Conservation (phyloP, 164 flowering plant genomes). For the Berberis vulgaris region DNA sequence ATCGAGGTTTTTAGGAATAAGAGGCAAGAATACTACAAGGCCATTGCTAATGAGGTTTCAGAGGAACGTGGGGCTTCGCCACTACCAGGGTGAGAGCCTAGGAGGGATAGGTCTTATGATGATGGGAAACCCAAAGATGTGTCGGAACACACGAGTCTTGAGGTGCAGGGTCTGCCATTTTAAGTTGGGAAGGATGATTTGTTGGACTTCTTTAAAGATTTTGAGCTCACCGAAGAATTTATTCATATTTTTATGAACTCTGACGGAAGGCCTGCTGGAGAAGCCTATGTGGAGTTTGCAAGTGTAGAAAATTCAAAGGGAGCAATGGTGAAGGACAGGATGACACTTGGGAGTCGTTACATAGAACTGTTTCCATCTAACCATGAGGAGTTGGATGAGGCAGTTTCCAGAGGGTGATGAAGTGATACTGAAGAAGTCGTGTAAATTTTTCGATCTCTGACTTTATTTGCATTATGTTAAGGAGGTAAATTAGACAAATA, state of each 20-base stretch:
- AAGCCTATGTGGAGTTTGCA: conserved; percentile 82
- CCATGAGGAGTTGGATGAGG: no score
- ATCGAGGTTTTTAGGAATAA: conserved; percentile 87
- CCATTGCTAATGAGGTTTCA: conserved; percentile 67
- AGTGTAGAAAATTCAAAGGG: conserved; percentile 71
- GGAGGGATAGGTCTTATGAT: conserved; percentile 47
- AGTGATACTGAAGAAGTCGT: no score
- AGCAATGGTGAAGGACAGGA: conserved; percentile 84
- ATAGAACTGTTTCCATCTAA: conserved; percentile 30
- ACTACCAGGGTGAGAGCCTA: conserved; percentile 29
- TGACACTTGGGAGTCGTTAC: conserved; percentile 81
- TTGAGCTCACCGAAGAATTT: conserved; percentile 49
- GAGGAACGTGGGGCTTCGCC: conserved; percentile 58
- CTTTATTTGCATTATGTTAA: no score
- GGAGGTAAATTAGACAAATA: no score
- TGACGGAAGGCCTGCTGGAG: conserved; percentile 82
- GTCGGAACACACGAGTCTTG: conserved; percentile 61
- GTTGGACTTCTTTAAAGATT: conserved; percentile 74
- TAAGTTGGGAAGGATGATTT: conserved; percentile 75
- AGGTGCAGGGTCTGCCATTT: conserved; percentile 81
- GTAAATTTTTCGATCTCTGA: no score
- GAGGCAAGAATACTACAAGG: conserved; percentile 83
- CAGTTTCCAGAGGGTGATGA: no score
- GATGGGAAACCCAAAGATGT: conserved; percentile 46
- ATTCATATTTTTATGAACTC: conserved; percentile 49